These are phyloP conservation scores for Lentinula detonsa DNA, from an alignment of 768 basidiomycete genomes.

Conservation along the genomic window DNA sequence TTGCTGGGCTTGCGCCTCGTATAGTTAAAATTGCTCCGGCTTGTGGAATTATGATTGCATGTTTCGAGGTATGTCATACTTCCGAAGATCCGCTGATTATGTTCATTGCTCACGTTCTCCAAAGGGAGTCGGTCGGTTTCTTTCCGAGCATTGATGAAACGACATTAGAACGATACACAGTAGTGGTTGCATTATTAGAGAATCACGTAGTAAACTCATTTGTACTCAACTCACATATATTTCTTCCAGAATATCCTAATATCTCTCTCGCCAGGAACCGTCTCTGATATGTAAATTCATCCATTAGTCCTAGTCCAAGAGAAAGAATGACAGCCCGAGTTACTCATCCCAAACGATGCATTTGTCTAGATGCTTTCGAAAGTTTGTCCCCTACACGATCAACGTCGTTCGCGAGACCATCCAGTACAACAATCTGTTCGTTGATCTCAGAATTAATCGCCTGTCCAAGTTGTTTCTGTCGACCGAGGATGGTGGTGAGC, in stretches of 20 bases:
- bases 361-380: slow-evolving; percentile 69
- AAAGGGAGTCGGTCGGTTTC: slow-evolving; percentile 55
- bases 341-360: slow-evolving; percentile 66
- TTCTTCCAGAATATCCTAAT: background rate
- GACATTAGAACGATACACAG: background rate
- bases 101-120: background rate
- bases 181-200: background rate
- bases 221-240: background rate
- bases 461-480: slow-evolving; percentile 82
- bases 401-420: slow-evolving; percentile 70
- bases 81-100: slow-evolving; percentile 2
- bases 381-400: slow-evolving; percentile 77
- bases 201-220: background rate
- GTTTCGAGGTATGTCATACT: slow-evolving; percentile 70
- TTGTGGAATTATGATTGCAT: slow-evolving; percentile 97
- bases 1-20: slow-evolving; percentile 80
- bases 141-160: slow-evolving; percentile 27
- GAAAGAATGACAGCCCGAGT: slow-evolving; percentile 5
- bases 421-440: slow-evolving; percentile 81
- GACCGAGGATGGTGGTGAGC: slow-evolving; percentile 73
- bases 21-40: slow-evolving; percentile 96
- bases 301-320: background rate
- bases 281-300: background rate
- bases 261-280: background rate
- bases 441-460: slow-evolving; percentile 82